Evolutionary conservation across 768 basidiomycete species (phyloP), one percentile per base, ranked within the genome.

Genomic region (Russula ochroleuca): DNA sequence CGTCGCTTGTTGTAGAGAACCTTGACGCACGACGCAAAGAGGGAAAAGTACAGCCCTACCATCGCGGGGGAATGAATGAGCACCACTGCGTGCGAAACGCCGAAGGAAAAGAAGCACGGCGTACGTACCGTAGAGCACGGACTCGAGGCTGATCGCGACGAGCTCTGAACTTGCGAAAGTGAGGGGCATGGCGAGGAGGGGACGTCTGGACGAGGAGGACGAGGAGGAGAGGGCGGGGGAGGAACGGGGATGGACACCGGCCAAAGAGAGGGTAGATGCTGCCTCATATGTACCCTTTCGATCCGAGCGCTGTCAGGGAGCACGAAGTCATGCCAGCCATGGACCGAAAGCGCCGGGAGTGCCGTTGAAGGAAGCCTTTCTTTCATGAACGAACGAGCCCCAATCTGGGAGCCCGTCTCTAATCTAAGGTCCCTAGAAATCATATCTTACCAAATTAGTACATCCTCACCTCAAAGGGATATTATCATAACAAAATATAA

Each of bases 1-100:
- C 57, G 43, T 3, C 65, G 57, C 33, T 65, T 67, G 31, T 14
- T 50, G n/a, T 50, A 33, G 25, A 67, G 65, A 52, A 67, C 65
- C 38, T 45, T 55, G 45, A 67, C 19, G 41, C 65, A 67, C 2
- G n/a, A 53, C 6, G 31, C 25, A 25, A 67, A 67, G 0, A 67
- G 53, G 9, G 59, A 58, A 25, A 67, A 0, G 53, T 67, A 67
- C 7, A 65, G 14, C 9, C 65, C 65, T 67, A 5, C 28, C 2
- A 28, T 28, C 28, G 2, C 2, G 28, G 28, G 28, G 28, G 28
- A 28, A 28, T 28, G n/a, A n/a, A n/a, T n/a, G n/a, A n/a, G n/a
- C 28, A 28, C 2, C 28, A 28, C 28, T 28, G 28, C 2, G 28
- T 28, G 28, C 28, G 28, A 28, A 28, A 28, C 28, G 28, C 28